Evolutionary conservation across 2,329 filamentous ascomycete species (phyloP), one percentile per base, ranked within the genome.

Genomic region (Exutisphaerella laricina): DNA sequence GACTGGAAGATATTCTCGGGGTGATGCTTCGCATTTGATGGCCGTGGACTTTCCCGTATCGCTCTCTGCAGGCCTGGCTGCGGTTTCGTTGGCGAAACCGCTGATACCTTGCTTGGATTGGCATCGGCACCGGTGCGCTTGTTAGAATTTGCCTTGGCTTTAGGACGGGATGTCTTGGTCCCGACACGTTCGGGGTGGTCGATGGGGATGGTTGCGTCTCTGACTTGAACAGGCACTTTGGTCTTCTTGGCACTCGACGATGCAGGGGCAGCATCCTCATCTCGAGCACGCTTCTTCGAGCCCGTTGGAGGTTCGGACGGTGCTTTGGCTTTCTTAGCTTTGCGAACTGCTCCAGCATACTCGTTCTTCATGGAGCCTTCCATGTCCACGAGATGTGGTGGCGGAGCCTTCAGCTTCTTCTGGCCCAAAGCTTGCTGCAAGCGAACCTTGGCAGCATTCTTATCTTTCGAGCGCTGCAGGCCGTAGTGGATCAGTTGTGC

Each of bases 401-500:
- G 78, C 16, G 48, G 43, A 3, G 82, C 69, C 0, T 62, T 58
- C 4, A 83, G 57, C 2, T 61, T 63, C 1, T 68, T 70, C 2
- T 60, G 61, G 25, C 72, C 74, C 45, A 80, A 56, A 5, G 77
- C 77, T 49, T 79, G 73, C n/a, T 74, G 68, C 12, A 84, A 62
- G 2, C 78, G 66, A 64, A 79, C 72, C 43, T 78, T 76, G 7
- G 78, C 78, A 0, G 72, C 70, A 16, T 74, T 70, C 61, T 82
- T 82, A 32, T 70, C 69, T 54, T 77, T 78, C 13, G 75, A 77
- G 0, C 70, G 68, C 5, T 65, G 66, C 0, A 83, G 66, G 1
- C 76, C 78, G 61, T 82, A 82, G 60, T 83, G 79, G 3, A 79
- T 61, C 8, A 82, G 68, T 49, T 83, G 78, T 0, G 79, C 77